Evolutionary conservation across 495 filamentous ascomycete genomes (phyloP).

Genomic region (Tuber umbilicatum): DNA sequence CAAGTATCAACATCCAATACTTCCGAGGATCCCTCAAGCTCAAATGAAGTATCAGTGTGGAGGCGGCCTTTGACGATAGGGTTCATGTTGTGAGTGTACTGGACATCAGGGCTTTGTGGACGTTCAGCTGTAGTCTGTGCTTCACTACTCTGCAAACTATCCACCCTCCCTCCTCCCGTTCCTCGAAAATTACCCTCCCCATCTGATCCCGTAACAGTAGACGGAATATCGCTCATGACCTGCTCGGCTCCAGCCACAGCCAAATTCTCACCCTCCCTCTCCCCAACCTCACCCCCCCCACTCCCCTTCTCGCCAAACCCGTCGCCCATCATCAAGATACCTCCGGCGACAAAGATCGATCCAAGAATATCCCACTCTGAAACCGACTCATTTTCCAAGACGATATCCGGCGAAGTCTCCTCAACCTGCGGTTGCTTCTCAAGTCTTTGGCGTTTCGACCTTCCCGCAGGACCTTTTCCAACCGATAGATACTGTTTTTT

Average conservation of each 20-base stretch:
- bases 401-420: background rate
- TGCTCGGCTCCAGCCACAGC: background rate
- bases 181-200: background rate
- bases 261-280: background rate
- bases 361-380: conserved; percentile 24
- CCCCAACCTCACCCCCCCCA: background rate
- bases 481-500: conserved; percentile 28
- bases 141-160: background rate
- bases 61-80: background rate
- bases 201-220: background rate
- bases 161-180: background rate
- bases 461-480: conserved; percentile 15
- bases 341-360: conserved; percentile 25
- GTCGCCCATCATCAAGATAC: conserved; percentile 19
- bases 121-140: background rate
- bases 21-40: background rate
- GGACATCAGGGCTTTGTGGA: background rate
- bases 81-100: background rate
- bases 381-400: background rate
- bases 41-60: background rate
- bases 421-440: background rate
- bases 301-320: conserved; percentile 4
- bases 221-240: background rate
- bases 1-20: background rate
- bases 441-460: conserved; percentile 16